Percentiles rank a stretch among this genome's conserved stretches.
These are phyloP conservation scores for Talaromyces sp. DNA, from an alignment of 2,329 filamentous ascomycete genomes.

Conservation along the genomic window DNA sequence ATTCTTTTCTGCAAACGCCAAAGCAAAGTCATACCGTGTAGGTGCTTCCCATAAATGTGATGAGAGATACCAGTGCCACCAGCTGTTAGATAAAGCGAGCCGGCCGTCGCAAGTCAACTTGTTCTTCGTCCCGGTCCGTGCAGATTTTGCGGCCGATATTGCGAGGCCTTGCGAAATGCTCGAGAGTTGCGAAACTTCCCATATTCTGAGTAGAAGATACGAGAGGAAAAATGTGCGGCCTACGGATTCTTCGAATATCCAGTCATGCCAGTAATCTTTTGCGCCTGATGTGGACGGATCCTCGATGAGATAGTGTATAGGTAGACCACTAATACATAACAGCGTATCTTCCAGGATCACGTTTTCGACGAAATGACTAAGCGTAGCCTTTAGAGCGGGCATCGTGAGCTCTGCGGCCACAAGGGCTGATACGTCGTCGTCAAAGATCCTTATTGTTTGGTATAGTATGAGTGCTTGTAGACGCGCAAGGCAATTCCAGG, in stretches of 20 bases:
- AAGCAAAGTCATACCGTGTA: slow-evolving; percentile 29
- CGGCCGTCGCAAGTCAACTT: slow-evolving; percentile 26
- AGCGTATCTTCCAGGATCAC: slow-evolving; percentile 23
- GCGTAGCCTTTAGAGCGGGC: slow-evolving; percentile 25
- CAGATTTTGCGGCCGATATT: background rate
- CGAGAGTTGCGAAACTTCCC: slow-evolving; percentile 23
- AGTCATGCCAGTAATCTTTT: slow-evolving; percentile 48
- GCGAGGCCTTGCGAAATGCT: background rate
- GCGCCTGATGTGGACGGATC: background rate
- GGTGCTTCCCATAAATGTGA: slow-evolving; percentile 28
- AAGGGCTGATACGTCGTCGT: slow-evolving; percentile 47
- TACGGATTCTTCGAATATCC: slow-evolving; percentile 53
- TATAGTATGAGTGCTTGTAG: slow-evolving; percentile 51
- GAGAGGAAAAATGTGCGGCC: slow-evolving; percentile 51
- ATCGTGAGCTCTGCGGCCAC: slow-evolving; percentile 38
- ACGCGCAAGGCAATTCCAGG: slow-evolving; percentile 39
- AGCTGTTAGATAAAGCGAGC: slow-evolving; percentile 26
- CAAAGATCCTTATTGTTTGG: slow-evolving; percentile 50
- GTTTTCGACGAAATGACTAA: slow-evolving; percentile 22
- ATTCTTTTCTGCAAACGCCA: slow-evolving; percentile 27
- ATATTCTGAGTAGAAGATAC: slow-evolving; percentile 42
- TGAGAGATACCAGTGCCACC: slow-evolving; percentile 30
- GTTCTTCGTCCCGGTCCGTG: background rate
- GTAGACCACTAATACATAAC: slow-evolving; percentile 23
- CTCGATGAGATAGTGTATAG: slow-evolving; percentile 39